Conservation (phyloP, 2,329 filamentous ascomycete species). For the Tolypocladium cylindrosporum region DNA sequence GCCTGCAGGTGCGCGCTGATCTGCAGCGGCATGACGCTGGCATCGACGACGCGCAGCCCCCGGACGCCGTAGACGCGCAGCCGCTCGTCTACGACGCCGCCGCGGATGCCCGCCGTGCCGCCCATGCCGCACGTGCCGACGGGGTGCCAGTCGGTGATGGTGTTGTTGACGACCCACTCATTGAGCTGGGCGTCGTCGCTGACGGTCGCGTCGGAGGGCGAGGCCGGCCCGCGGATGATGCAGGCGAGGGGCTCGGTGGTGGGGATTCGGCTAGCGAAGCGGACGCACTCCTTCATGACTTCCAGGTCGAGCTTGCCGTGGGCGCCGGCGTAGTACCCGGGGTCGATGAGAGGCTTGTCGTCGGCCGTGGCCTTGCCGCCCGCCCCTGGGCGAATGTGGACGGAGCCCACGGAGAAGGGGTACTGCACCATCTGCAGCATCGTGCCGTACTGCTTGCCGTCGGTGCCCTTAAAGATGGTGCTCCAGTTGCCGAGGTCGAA, state of each 20-base stretch:
- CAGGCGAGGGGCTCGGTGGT: constrained; percentile 23
- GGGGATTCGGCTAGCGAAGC: constrained; percentile 28
- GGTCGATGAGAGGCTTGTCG: constrained; percentile 27
- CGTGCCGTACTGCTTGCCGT: constrained; percentile 34
- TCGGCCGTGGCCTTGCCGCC: constrained; percentile 8
- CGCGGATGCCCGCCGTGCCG: constrained; percentile 15
- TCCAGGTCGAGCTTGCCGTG: constrained; percentile 31
- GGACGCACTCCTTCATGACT: constrained; percentile 28
- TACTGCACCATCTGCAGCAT: constrained; percentile 41
- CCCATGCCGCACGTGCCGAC: constrained; percentile 25
- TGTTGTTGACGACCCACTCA: constrained; percentile 18
- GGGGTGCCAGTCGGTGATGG: constrained; percentile 28
- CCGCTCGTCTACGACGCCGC: constrained; percentile 17
- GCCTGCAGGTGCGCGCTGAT: constrained; percentile 16
- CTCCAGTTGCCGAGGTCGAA: constrained; percentile 39
- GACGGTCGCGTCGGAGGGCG: constrained; percentile 11
- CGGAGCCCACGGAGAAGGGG: constrained; percentile 36
- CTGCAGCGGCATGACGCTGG: constrained; percentile 16
- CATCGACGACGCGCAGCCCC: constrained; percentile 12
- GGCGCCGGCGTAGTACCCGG: constrained; percentile 27
- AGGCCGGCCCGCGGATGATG: constrained; percentile 22
- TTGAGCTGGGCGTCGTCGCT: constrained; percentile 7
- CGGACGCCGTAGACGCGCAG: constrained; percentile 14
- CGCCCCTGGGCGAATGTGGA: constrained; percentile 28
- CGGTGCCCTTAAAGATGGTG: constrained; percentile 20